Evolutionary conservation across 2,329 filamentous ascomycete genomes (phyloP).

Genomic region (Cytospora piceae): DNA sequence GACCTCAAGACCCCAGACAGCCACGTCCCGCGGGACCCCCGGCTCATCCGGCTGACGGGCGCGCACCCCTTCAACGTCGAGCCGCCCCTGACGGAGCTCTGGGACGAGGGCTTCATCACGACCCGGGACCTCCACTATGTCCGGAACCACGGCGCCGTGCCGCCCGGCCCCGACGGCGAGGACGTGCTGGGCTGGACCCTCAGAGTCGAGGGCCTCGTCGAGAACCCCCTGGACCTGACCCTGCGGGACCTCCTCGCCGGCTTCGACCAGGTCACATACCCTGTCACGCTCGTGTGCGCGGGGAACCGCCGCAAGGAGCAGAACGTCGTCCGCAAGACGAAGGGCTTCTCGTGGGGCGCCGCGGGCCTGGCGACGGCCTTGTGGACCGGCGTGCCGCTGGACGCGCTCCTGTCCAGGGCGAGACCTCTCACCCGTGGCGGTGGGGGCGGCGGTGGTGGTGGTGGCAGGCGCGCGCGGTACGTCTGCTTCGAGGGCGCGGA

Average conservation of each 20-base stretch:
- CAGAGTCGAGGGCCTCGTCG: conserved; percentile 80
- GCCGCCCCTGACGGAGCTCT: conserved; percentile 77
- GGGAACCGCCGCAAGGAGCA: conserved; percentile 93
- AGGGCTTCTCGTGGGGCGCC: conserved; percentile 92
- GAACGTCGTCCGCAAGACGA: conserved; percentile 86
- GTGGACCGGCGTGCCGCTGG: conserved; percentile 81
- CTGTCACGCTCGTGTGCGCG: conserved; percentile 87
- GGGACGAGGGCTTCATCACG: conserved; percentile 81
- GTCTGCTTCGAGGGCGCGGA: conserved; percentile 93
- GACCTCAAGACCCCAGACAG: conserved; percentile 83
- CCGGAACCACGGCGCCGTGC: conserved; percentile 85
- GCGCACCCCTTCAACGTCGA: conserved; percentile 92
- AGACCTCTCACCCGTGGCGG: conserved; percentile 5
- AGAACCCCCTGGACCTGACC: conserved; percentile 72
- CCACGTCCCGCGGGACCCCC: conserved; percentile 78
- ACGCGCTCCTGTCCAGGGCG: conserved; percentile 70
- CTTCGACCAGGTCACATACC: conserved; percentile 82
- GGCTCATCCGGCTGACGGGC: conserved; percentile 84
- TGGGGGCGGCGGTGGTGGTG: conserved; percentile 36
- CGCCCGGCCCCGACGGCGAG: conserved; percentile 67
- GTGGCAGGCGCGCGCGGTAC: conserved; percentile 65
- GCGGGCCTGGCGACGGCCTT: conserved; percentile 85
- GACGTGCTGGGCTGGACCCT: conserved; percentile 81
- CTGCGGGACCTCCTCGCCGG: conserved; percentile 72
- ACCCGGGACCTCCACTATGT: conserved; percentile 90